A percentile compares a stretch with the other conserved stretches of the same genome.
Evolutionary conservation across 768 basidiomycete species (phyloP).

Genomic region (Auriscalpium orientale): DNA sequence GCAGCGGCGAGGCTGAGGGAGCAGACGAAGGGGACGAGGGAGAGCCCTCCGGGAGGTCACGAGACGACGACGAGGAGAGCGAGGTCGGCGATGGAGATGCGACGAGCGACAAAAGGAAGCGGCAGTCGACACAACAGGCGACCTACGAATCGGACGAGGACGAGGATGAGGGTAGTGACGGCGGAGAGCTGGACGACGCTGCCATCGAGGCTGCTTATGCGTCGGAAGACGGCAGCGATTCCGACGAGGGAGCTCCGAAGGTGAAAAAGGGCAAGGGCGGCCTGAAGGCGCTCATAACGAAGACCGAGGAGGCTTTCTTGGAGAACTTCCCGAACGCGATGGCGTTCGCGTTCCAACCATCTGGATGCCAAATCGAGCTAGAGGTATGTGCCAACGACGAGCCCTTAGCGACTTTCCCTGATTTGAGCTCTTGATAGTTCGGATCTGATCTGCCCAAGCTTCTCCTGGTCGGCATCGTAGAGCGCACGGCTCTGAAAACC

Average conservation of each 20-base stretch:
- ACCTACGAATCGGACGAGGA: conserved; percentile 73
- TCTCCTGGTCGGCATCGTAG: conserved; percentile 87
- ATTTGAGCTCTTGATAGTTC: conserved; percentile 47
- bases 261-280: conserved; percentile 16
- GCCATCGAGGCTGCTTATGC: conserved; percentile 59
- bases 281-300: conserved; percentile 35
- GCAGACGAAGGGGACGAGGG: conserved; percentile 43
- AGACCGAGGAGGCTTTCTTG: conserved; percentile 46
- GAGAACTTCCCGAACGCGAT: conserved; percentile 56
- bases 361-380: conserved; percentile 69
- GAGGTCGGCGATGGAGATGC: conserved; percentile 81
- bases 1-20: conserved; percentile 41
- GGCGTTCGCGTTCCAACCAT: conserved; percentile 61
- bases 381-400: conserved; percentile 47
- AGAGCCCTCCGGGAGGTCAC: conserved; percentile 26
- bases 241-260: conserved; percentile 27
- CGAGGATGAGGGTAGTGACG: conserved; percentile 44
- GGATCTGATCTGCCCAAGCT: conserved; percentile 84
- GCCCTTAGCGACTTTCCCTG: background rate
- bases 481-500: conserved; percentile 75
- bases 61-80: conserved; percentile 56
- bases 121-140: conserved; percentile 64
- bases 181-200: conserved; percentile 42
- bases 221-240: conserved; percentile 27
- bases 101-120: conserved; percentile 65